Evolutionary conservation across 495 filamentous ascomycete species (phyloP), one percentile per base, ranked within the genome.

Genomic region (Tuber umbilicatum): DNA sequence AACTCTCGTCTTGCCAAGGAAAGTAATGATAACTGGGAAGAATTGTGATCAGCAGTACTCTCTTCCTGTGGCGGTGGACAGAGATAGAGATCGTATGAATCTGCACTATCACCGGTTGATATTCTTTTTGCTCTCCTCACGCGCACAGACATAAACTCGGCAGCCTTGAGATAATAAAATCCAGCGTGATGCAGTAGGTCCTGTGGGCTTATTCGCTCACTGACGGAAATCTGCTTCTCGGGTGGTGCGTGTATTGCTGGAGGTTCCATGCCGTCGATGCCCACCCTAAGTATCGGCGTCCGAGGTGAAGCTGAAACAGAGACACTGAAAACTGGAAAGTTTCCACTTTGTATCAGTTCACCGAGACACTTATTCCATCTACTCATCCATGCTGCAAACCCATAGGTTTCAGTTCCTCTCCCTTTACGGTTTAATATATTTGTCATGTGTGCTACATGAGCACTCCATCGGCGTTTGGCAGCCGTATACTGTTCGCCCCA

Each of bases 181-280:
- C 94, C 94, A 19, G 91, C 84, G 77, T 97, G 94, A 74, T 97
- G 94, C 7, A 97, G 86, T 17, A 89, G 83, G 73, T 97, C 91
- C 89, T 90, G 94, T 0, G 94, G 92, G 55, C 87, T 86, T 16
- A 93, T 83, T 67, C 88, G 85, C 78, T 96, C 93, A 3, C 84
- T 84, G 9, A 88, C 85, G 31, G 41, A 71, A 17, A 90, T 84
- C 5, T 84, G 85, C 82, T 94, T 96, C 79, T 97, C 93, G 0
- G 89, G 89, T 16, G 81, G 83, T 21, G 88, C 85, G 77, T 87
- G 93, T 10, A 91, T 83, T 10, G 81, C 74, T 73, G 82, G 80
- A 0, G 83, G 74, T 40, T 83, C 82, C 14, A 71, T 68, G 17
- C 75, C 71, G 37, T 71, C 37, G 16, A 73, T 69, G 9, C 76